phyloP scores from a whole-genome alignment of 768 basidiomycete species.

The Lactarius akahatsu region DNA sequence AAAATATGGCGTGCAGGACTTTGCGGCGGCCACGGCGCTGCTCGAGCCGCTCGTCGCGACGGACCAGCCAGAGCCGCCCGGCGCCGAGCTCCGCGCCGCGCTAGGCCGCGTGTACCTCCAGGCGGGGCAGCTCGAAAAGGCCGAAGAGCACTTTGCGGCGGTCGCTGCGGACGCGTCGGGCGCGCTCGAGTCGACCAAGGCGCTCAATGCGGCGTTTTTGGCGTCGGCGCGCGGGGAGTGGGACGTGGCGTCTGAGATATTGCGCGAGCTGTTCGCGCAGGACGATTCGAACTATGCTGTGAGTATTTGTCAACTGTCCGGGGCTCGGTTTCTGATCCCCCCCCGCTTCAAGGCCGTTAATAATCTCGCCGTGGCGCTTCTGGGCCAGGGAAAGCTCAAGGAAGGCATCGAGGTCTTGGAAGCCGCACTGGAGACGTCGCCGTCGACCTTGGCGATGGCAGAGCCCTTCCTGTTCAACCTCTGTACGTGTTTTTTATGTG shows the following conservation, averaged over 20 bases:
- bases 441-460: conserved; percentile 68
- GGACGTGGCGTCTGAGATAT: conserved; percentile 47
- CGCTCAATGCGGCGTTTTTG: conserved; percentile 66
- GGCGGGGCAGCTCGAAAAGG: conserved; percentile 60
- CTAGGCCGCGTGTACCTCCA: conserved; percentile 76
- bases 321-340: neutral
- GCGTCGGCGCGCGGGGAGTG: conserved; percentile 73
- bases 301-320: neutral
- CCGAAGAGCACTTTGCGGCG: conserved; percentile 55
- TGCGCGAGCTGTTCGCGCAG: conserved; percentile 46
- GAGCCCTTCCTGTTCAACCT: conserved; percentile 87
- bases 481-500: conserved; percentile 45
- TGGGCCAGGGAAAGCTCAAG: conserved; percentile 69
- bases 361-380: conserved; percentile 68
- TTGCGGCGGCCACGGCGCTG: conserved; percentile 61
- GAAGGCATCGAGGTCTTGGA: conserved; percentile 78
- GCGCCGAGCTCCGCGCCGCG: conserved; percentile 55
- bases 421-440: conserved; percentile 57
- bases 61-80: conserved; percentile 45
- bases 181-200: conserved; percentile 42
- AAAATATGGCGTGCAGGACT: conserved; percentile 51
- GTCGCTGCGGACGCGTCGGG: conserved; percentile 47
- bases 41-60: conserved; percentile 67
- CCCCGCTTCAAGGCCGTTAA: conserved; percentile 59
- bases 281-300: conserved; percentile 37